Evolutionary conservation across 345 rosid genomes (phyloP).

Genomic region (Stellera chamaejasme): DNA sequence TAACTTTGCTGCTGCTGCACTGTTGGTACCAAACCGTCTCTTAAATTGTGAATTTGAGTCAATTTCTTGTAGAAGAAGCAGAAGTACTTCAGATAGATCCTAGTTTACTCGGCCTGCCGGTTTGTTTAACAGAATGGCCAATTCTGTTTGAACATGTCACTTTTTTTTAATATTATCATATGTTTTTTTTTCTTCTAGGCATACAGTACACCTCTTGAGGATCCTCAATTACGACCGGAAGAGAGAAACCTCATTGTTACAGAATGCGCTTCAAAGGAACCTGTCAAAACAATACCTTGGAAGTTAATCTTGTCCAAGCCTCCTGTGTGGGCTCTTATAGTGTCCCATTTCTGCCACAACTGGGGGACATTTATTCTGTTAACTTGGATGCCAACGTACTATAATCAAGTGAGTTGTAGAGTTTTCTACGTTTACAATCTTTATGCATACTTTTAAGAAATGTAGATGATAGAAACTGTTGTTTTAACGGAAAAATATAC

Average conservation of each 20-base stretch:
- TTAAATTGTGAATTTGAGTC: constrained; percentile 1
- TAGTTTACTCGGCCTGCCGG: neutral
- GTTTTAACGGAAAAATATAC: no score
- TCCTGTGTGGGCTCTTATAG: constrained; percentile 88
- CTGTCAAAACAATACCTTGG: constrained; percentile 83
- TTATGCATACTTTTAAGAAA: no score
- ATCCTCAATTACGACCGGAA: constrained; percentile 52
- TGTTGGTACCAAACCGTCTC: neutral
- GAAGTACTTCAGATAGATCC: neutral
- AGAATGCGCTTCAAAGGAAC: constrained; percentile 47
- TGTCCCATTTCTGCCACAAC: constrained; percentile 83
- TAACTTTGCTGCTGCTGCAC: constrained; percentile 15
- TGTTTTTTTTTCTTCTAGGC: constrained; percentile 39
- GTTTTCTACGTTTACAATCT: neutral
- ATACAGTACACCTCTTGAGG: constrained; percentile 78
- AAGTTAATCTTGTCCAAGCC: constrained; percentile 68
- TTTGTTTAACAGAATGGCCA: neutral
- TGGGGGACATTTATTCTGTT: constrained; percentile 96
- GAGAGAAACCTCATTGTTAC: constrained; percentile 61
- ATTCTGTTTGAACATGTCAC: neutral
- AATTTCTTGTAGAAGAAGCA: neutral
- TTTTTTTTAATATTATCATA: constrained; percentile 1
- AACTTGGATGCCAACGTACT: constrained; percentile 98
- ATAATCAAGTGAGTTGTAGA: constrained; percentile 56
- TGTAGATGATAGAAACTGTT: no score